phyloP scores from a whole-genome alignment of 257 asterid genomes.

The Leonotis leonurus region DNA sequence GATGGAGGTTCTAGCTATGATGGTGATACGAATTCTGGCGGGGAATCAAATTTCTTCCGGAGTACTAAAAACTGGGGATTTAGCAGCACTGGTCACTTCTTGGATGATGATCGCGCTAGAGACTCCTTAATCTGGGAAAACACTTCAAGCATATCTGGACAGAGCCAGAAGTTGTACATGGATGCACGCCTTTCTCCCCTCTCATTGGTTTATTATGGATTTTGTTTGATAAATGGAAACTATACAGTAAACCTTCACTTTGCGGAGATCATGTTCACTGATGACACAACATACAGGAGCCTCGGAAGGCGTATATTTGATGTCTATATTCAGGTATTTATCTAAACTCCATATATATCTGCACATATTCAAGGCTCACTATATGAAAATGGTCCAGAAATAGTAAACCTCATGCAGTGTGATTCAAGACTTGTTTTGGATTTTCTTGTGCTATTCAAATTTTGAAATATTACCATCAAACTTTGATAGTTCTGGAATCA shows the following conservation, averaged over 20 bases:
- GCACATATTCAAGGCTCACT: background rate
- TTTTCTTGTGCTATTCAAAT: background rate
- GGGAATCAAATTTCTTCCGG: constrained; percentile 27
- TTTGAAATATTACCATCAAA: background rate
- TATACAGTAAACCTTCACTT: constrained; percentile 68
- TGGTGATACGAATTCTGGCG: constrained; percentile 32
- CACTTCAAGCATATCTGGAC: constrained; percentile 29
- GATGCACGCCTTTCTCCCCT: constrained; percentile 46
- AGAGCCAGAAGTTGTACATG: constrained; percentile 28
- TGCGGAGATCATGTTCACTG: constrained; percentile 63
- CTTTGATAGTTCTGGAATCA: background rate
- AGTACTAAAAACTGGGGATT: constrained; percentile 43
- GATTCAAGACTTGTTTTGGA: background rate
- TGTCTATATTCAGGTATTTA: constrained; percentile 60
- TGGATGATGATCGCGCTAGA: constrained; percentile 23
- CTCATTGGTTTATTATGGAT: constrained; percentile 48
- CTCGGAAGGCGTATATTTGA: constrained; percentile 72
- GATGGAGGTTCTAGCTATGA: constrained; percentile 23
- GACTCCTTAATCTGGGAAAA: constrained; percentile 25
- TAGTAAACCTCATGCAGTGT: background rate
- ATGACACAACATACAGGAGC: constrained; percentile 39
- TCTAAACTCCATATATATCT: background rate
- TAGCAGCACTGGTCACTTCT: constrained; percentile 63
- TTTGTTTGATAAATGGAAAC: constrained; percentile 49
- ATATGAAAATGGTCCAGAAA: background rate